Evolutionary conservation across 1,139 yeast genomes (phyloP).

Genomic region (Debaryomyces psychrophilus): DNA sequence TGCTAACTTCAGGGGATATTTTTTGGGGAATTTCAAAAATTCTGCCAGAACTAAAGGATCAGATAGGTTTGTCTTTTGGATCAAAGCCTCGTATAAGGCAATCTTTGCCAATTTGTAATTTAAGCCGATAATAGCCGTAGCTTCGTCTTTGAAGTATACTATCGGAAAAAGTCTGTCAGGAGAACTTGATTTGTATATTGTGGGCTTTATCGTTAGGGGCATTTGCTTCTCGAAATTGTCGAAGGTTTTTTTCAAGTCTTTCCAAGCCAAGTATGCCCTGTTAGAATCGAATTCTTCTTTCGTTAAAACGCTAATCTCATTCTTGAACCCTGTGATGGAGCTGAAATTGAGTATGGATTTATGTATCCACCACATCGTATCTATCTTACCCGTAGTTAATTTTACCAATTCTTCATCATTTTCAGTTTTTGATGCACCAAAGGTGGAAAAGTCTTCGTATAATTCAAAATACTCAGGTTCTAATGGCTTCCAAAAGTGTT

Average conservation of each 20-base stretch:
- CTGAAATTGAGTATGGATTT: slow-evolving; percentile 34
- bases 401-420: slow-evolving; percentile 5
- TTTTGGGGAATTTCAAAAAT: slow-evolving; percentile 27
- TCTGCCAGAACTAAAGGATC: slow-evolving; percentile 24
- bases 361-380: slow-evolving; percentile 43
- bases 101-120: slow-evolving; percentile 37
- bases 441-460: slow-evolving; percentile 18
- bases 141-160: slow-evolving; percentile 39
- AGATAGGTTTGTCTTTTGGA: slow-evolving; percentile 23
- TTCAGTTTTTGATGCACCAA: background rate
- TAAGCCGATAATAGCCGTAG: slow-evolving; percentile 36
- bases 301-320: slow-evolving; percentile 30
- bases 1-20: slow-evolving; percentile 33
- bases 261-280: slow-evolving; percentile 32
- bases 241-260: slow-evolving; percentile 26
- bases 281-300: slow-evolving; percentile 28
- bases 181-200: slow-evolving; percentile 31
- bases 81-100: slow-evolving; percentile 34
- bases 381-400: slow-evolving; percentile 1
- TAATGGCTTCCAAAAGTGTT: slow-evolving; percentile 33
- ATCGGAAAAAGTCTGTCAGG: slow-evolving; percentile 30
- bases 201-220: slow-evolving; percentile 37
- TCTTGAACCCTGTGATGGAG: slow-evolving; percentile 33
- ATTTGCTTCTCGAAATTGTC: slow-evolving; percentile 34
- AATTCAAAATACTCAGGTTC: slow-evolving; percentile 35